phyloP scores from a whole-genome alignment of 2,329 filamentous ascomycete genomes.

The Bipolaris cookei region DNA sequence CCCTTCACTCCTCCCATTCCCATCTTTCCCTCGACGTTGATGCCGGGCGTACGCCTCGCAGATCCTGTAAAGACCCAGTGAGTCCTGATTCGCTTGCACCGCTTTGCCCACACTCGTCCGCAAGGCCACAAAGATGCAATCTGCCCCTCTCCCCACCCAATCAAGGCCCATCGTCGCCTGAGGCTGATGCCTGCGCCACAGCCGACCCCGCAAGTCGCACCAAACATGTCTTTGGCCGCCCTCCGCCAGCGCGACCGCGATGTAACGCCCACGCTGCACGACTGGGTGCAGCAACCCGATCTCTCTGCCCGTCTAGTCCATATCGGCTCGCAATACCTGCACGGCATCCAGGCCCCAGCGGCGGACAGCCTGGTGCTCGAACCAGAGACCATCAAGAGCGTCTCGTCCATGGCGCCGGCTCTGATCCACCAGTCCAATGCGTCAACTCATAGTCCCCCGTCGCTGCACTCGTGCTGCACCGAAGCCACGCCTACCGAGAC shows the following conservation, averaged over 20 bases:
- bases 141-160: constrained; percentile 6
- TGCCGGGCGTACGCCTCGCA: constrained; percentile 8
- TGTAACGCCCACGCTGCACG: constrained; percentile 27
- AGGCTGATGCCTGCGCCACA: constrained; percentile 29
- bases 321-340: constrained; percentile 18
- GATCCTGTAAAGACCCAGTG: constrained; percentile 15
- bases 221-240: constrained; percentile 28
- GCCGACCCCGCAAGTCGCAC: constrained; percentile 21
- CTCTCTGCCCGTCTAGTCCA: constrained; percentile 37
- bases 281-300: constrained; percentile 37
- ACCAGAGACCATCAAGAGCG: constrained; percentile 16
- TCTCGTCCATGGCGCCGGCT: constrained; percentile 43
- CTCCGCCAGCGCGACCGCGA: constrained; percentile 30
- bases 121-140: constrained; percentile 15
- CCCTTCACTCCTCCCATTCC: constrained; percentile 10
- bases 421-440: constrained; percentile 36
- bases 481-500: constrained; percentile 36
- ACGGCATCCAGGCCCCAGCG: constrained; percentile 19
- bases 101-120: not conserved
- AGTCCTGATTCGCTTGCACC: constrained; percentile 22
- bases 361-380: constrained; percentile 22
- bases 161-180: constrained; percentile 3
- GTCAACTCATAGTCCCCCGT: constrained; percentile 30
- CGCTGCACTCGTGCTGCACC: constrained; percentile 32
- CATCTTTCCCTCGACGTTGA: constrained; percentile 5